A percentile compares a stretch with the other conserved stretches of the same genome.
phyloP scores from a whole-genome alignment of 768 basidiomycete genomes.

The Leccinum uliginosum region DNA sequence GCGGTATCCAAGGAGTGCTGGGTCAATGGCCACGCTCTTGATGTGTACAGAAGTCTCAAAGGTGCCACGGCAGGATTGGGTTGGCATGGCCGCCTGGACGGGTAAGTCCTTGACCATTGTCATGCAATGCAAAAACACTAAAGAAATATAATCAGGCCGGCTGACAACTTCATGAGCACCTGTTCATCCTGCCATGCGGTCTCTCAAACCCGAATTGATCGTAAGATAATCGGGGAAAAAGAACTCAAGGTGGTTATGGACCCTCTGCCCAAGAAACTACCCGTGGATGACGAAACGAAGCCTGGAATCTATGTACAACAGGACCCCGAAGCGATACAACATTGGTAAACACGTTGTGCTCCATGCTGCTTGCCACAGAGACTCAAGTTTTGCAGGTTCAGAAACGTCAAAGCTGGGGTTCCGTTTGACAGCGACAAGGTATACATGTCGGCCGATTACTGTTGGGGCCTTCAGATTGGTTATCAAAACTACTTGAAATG shows the following conservation, averaged over 20 bases:
- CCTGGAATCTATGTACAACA: background rate
- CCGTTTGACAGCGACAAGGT: background rate
- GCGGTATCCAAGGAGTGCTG: background rate
- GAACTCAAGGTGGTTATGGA: background rate
- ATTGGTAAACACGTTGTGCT: background rate
- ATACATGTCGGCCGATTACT: background rate
- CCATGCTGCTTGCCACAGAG: background rate
- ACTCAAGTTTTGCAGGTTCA: background rate
- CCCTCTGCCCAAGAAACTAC: background rate
- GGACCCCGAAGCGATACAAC: background rate
- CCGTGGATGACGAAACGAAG: background rate
- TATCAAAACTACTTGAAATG: background rate
- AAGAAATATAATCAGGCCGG: background rate
- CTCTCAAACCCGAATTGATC: background rate
- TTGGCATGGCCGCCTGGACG: background rate
- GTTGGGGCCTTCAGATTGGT: background rate
- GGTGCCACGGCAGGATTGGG: background rate
- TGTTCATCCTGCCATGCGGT: background rate
- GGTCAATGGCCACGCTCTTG: background rate
- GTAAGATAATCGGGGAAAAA: too few relatives aligned
- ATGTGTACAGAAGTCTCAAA: background rate
- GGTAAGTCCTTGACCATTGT: background rate
- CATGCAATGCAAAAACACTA: background rate
- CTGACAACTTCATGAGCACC: background rate
- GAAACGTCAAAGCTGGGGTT: background rate